Evolutionary conservation across 2,329 filamentous ascomycete genomes (phyloP).

Genomic region (Endocalyx cinctus): DNA sequence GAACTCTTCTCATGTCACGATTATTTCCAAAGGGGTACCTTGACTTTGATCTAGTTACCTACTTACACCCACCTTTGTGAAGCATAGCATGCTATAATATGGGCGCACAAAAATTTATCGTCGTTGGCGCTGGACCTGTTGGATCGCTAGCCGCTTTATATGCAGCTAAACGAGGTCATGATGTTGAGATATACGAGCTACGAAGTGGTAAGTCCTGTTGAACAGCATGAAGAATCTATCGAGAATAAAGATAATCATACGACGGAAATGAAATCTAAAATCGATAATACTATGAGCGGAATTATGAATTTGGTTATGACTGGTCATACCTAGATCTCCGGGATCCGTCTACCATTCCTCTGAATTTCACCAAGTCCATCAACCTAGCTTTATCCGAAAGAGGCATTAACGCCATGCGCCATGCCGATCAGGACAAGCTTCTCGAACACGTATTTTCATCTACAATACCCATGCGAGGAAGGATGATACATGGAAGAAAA

Average conservation of each 20-base stretch:
- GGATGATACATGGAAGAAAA: conserved; percentile 84
- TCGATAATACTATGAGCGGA: too few species aligned
- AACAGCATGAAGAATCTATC: too few species aligned
- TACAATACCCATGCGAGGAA: conserved; percentile 89
- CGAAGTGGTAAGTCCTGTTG: conserved; percentile 78
- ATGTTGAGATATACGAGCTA: conserved; percentile 93
- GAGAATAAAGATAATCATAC: conserved; percentile 1
- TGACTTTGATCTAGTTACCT: too few species aligned
- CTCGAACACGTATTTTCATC: conserved; percentile 69
- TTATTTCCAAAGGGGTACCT: too few species aligned
- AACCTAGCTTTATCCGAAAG: conserved; percentile 92
- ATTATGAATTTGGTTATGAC: too few species aligned
- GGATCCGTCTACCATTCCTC: conserved; percentile 72
- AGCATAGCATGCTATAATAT: too few species aligned
- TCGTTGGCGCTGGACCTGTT: conserved; percentile 91
- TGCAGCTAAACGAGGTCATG: conserved; percentile 79
- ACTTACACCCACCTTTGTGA: too few species aligned
- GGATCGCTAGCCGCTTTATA: conserved; percentile 90
- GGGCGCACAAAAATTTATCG: conserved; percentile 62
- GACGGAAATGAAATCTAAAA: too few species aligned
- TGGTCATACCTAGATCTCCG: conserved; percentile 65
- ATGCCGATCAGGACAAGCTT: conserved; percentile 62
- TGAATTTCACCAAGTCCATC: conserved; percentile 98
- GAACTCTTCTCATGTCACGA: too few species aligned
- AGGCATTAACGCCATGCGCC: conserved; percentile 80